Base-by-base conservation (phyloP, 163 green algal species). In the Scenedesmus sp. region DNA sequence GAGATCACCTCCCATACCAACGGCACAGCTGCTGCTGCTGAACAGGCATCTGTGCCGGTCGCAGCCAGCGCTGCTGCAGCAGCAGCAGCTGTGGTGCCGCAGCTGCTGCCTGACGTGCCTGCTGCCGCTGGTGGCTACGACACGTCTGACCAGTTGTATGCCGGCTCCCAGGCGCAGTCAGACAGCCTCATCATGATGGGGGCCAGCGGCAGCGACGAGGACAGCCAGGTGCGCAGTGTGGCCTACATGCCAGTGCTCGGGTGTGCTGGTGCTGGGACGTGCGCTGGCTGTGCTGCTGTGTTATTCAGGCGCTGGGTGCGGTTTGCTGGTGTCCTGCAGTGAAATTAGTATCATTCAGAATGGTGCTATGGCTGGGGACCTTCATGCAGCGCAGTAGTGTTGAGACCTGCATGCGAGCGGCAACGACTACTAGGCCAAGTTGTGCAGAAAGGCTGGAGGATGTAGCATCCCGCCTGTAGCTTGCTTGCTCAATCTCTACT, bases 151-250 rank as follows among this genome's bases (percentile, higher is more conserved):
- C 87, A 77, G 87, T 34, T 86, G 52, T 84, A 85, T 74, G 87
- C 87, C 46, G 70, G 73, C 10, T 91, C 87, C 16, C 87, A 91
- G 87, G 87, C 87, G 0, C 87, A 91, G 73, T 84, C n/a, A 20
- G 87, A 91, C 56, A 74, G 13, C 23, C n/a, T 91, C 23, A 26
- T 91, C 12, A 8, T 86, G 55, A 46, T 16, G 2, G 73, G 56
- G 1, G 7, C 16, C 26, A 89, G 12, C 20, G 26, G 52, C 34
- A 64, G 26, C 2, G 34, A 82, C 26, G 46, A 52, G 13, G 84
- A 67, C 54, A 34, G 34, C 34, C 34, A 56, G 77, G 77, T 84
- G 77, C 2, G 77, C 23, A 7, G 77, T 83, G 26, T 13, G 74
- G 12, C 34, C 34, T 46, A 46, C 34, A 46, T 46, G 34, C 34